Conservation (phyloP, 2,329 filamentous ascomycete genomes). For the Diplodia corticola region DNA sequence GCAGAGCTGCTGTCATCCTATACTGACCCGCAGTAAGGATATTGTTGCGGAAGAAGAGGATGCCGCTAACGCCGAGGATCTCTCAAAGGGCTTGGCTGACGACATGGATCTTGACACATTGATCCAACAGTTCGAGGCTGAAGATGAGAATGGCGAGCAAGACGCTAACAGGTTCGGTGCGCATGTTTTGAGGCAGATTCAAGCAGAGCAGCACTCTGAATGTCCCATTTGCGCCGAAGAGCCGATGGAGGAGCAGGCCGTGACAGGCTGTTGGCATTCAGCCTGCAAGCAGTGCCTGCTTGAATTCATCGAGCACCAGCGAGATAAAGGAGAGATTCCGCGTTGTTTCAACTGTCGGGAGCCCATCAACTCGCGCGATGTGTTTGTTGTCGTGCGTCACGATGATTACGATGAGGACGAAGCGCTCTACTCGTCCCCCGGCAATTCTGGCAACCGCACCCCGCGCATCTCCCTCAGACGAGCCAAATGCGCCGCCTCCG, state of each 20-base stretch:
- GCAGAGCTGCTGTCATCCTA: conserved; percentile 91
- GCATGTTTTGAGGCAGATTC: conserved; percentile 86
- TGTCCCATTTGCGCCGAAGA: conserved; percentile 95
- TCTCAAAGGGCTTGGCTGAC: conserved; percentile 78
- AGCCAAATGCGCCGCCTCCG: conserved; percentile 70
- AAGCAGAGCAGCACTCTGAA: conserved; percentile 82
- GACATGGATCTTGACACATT: conserved; percentile 93
- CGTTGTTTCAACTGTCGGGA: conserved; percentile 91
- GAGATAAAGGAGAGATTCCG: conserved; percentile 70
- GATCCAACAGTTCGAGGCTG: conserved; percentile 78
- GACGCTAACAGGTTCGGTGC: conserved; percentile 76
- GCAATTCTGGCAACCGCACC: conserved; percentile 33
- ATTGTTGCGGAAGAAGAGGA: conserved; percentile 87
- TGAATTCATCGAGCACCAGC: conserved; percentile 85
- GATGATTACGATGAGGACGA: conserved; percentile 51
- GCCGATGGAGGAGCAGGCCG: conserved; percentile 90
- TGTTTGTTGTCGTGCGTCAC: conserved; percentile 89
- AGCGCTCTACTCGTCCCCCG: conserved; percentile 36
- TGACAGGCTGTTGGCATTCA: conserved; percentile 97
- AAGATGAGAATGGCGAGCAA: conserved; percentile 54
- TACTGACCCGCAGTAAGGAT: conserved; percentile 81
- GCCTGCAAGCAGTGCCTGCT: conserved; percentile 93
- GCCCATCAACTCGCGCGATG: conserved; percentile 74
- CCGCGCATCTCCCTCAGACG: conserved; percentile 62
- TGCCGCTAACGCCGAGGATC: conserved; percentile 74